phyloP scores from a whole-genome alignment of 179 eudicot species.

The Spergularia azorica region DNA sequence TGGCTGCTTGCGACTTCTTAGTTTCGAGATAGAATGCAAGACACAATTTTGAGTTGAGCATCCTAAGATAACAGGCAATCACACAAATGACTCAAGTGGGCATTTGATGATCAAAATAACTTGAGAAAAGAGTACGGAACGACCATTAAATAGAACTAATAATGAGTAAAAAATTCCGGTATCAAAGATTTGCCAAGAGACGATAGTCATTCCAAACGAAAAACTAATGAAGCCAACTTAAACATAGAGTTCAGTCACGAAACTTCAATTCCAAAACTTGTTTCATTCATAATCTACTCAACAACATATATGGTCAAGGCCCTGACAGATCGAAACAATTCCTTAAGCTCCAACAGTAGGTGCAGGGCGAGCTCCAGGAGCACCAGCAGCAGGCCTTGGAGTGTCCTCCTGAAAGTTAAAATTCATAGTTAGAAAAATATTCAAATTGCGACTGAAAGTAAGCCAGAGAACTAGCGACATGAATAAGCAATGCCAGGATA shows the following conservation, averaged over 20 bases:
- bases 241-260: background rate
- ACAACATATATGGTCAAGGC: background rate
- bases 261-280: background rate
- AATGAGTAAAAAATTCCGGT: too few species aligned
- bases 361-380: constrained; percentile 33
- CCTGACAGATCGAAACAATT: background rate
- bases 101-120: too few species aligned
- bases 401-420: constrained; percentile 29
- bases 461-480: too few species aligned
- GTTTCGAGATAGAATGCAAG: too few species aligned
- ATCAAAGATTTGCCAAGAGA: too few species aligned
- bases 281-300: constrained; percentile 6
- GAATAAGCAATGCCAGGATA: background rate
- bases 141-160: too few species aligned
- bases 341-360: constrained; percentile 14
- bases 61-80: too few species aligned
- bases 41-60: too few species aligned
- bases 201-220: too few species aligned
- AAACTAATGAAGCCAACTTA: background rate
- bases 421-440: background rate
- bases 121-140: too few species aligned
- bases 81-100: too few species aligned
- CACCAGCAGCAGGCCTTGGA: constrained; percentile 27
- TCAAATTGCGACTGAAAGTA: background rate
- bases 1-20: too few species aligned